Base-by-base conservation (phyloP, 805 yeast species). In the Metschnikowia kunwiensis region DNA sequence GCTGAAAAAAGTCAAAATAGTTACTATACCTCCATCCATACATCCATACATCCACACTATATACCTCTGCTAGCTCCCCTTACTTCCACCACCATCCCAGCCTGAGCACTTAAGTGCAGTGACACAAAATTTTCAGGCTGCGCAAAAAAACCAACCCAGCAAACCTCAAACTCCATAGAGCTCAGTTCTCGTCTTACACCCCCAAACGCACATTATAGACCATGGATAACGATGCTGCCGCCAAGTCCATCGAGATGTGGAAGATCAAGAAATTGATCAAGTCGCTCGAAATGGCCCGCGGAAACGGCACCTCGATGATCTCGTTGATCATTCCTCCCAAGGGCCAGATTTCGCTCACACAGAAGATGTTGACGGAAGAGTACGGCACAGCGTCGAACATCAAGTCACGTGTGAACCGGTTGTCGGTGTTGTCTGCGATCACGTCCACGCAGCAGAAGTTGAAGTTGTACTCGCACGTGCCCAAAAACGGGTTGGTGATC, bases 221-320 rank as follows among this genome's bases (percentile, higher is more conserved):
- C 25, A 45, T 45, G 44, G 51, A 47, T 28, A 36, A 39, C 30
- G 51, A 44, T 43, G 95, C 87, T 50, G 64, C 64, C 2, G 98
- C 93, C 61, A 88, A 86, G 71, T 91, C 89, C 71, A 91, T 93
- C 61, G 96, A 93, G 72, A 89, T 93, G 73, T 93, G 98, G 98
- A 93, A 93, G 80, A 81, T 93, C 75, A 91, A 89, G 75, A 93
- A 93, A 70, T 75, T 87, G 65, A 70, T 89, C 75, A 85, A 85
- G 66, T 78, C 83, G 43, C 75, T 93, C 52, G 93, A 93, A 61
- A 70, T 69, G 54, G 97, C 97, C 36, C 79, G 96, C 64, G 99
- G 99, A 64, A 93, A 91, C 62, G 99, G 99, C 65, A 93, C 99
- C 30, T 93, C 98, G 16, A 93, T 93, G 97, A 93, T 93, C 59